Percentiles rank a stretch among this genome's conserved stretches.
Evolutionary conservation across 2,329 filamentous ascomycete species (phyloP).

Genomic region (Polytolypa hystricis): DNA sequence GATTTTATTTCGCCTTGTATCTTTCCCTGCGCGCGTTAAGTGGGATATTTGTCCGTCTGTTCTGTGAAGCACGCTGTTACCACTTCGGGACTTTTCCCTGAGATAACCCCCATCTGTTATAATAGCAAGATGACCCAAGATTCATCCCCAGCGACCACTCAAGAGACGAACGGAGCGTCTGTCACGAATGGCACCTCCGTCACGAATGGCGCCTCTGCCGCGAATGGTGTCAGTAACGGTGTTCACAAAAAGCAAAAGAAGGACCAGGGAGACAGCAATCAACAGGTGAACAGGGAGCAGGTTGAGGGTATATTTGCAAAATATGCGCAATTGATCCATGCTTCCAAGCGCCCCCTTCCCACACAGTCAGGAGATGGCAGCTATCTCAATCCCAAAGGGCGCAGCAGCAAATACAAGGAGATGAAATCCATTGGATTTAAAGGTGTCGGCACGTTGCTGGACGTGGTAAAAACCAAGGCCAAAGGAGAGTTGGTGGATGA

Average conservation of each 20-base stretch:
- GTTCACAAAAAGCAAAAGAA: constrained; percentile 4
- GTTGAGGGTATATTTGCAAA: constrained; percentile 32
- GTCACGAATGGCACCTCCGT: background rate
- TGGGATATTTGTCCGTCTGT: too few species aligned
- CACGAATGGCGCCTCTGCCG: constrained; percentile 1
- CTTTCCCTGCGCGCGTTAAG: too few species aligned
- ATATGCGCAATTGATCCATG: constrained; percentile 38
- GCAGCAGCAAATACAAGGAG: constrained; percentile 45
- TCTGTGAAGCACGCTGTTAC: too few species aligned
- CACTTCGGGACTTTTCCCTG: too few species aligned
- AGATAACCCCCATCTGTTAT: too few species aligned
- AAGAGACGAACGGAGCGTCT: background rate
- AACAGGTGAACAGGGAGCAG: constrained; percentile 28
- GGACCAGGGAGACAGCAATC: constrained; percentile 7
- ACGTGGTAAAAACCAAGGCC: constrained; percentile 51
- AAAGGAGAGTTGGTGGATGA: constrained; percentile 58
- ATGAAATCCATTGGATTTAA: constrained; percentile 43
- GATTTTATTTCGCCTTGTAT: too few species aligned
- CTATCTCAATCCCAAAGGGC: constrained; percentile 40
- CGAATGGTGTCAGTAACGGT: constrained; percentile 4
- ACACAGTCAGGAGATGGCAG: constrained; percentile 53
- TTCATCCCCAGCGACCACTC: background rate
- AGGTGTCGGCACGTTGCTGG: constrained; percentile 53
- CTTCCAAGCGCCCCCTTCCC: constrained; percentile 52
- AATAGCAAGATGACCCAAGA: too few species aligned